Evolutionary conservation across 2,329 filamentous ascomycete genomes (phyloP), one percentile per base, ranked within the genome.

Genomic region (Hypoxylon sp.): DNA sequence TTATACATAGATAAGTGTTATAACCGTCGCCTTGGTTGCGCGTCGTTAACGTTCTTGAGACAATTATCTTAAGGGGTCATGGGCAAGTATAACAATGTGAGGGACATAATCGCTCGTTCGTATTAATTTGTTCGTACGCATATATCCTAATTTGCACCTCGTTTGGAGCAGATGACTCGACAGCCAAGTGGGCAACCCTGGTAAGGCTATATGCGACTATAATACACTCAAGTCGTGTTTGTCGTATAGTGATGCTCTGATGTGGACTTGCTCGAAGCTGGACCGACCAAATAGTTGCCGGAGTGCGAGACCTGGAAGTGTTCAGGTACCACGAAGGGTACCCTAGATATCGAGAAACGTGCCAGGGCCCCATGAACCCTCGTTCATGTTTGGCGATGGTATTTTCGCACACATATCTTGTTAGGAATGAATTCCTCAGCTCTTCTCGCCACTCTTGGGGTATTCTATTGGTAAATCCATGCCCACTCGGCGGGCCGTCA

Each of bases 401-500:
- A 11, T 44, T 44, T 21, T 10, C 39, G 6, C 17, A 7, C n/a
- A 6, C 46, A 24, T 32, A 19, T 31, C 7, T 31, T 21, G 3
- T 47, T 27, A 27, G 11, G 31, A 39, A 50, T 44, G 1, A 6
- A 58, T 47, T 24, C 13, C 47, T 65, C n/a, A 65, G 31, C 51
- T 68, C 1, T 52, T 60, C 42, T 59, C 51, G 11, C 29, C 50
- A 17, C 57, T 68, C 21, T 73, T 72, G 8, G 55, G 72, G 58
- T 80, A 90, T 80, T 93, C 89, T 32, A 87, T 79, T 0, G 95
- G 95, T 80, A 98, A 78, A 80, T 98, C 87, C 91, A 98, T 93
- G 17, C 95, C 96, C 44, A 98, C 94, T 77, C 93, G 88, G 80
- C 93, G 85, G 7, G 96, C 96, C 59, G 92, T 92, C 83, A 98